Evolutionary conservation across 208 protist species (phyloP).

Genomic region (Leishmania tarentolae): DNA sequence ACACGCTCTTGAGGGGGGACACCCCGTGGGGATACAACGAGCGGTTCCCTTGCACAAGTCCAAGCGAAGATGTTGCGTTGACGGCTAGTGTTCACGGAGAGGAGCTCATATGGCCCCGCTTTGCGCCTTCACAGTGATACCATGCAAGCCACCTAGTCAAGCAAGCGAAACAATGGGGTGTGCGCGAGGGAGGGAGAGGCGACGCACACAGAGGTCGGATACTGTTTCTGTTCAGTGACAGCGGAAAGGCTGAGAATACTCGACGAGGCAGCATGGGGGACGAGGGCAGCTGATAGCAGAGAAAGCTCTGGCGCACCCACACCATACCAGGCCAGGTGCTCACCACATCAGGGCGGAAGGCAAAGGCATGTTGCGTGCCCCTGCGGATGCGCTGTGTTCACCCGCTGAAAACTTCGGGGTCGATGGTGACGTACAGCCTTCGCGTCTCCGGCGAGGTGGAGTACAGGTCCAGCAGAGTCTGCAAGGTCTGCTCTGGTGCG

Average conservation of each 20-base stretch:
- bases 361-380: slow-evolving; percentile 1
- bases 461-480: slow-evolving; percentile 56
- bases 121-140: not conserved
- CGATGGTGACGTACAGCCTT: slow-evolving; percentile 58
- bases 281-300: not conserved
- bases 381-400: slow-evolving; percentile 15
- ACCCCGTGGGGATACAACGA: not conserved
- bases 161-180: not conserved
- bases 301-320: not conserved
- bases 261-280: not conserved
- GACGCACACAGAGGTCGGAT: not conserved
- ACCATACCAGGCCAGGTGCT: not conserved
- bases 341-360: slow-evolving; percentile 1
- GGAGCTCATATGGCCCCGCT: not conserved
- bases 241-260: not conserved
- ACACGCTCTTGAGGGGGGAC: not conserved
- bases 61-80: not conserved
- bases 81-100: not conserved
- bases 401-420: slow-evolving; percentile 65
- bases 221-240: not conserved
- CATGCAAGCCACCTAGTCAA: not conserved
- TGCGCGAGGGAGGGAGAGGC: not conserved
- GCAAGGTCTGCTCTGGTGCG: slow-evolving; percentile 66
- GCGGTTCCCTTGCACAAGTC: not conserved
- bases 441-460: slow-evolving; percentile 37